Evolutionary conservation across 805 yeast species (phyloP), one percentile per base, ranked within the genome.

Genomic region (Candida takata): DNA sequence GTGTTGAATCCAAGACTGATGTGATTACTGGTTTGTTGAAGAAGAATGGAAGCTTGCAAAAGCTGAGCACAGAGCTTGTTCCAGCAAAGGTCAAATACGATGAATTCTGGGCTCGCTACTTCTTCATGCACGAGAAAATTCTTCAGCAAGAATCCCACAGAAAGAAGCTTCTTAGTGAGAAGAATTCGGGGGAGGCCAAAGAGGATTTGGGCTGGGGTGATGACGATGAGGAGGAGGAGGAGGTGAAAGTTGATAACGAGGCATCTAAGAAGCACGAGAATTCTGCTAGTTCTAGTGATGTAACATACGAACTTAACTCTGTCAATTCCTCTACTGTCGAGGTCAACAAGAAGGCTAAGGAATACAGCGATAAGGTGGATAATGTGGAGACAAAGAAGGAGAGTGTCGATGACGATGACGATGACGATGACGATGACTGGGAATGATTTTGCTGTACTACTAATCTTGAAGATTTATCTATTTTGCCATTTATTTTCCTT

Each of bases 91-190:
- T 79, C 25, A 50, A 73, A 4, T 81, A 78, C 48, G 62, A 69
- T 18, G 64, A 64, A 31, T 88, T 88, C 57, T 88, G 97, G 97
- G 61, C 64, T 30, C 68, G 78, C 24, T 87, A 84, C 58, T 81
- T 75, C 58, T 65, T 61, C 68, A 69, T 31, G 78, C 72, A 41
- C 24, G 35, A 40, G n/a, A 34, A 34, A 30, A 44, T 44, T 21
- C 24, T 40, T 10, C 35, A 36, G 14, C 44, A 47, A 95, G 86
- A 49, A 62, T 64, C 49, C 69, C 76, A 53, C 69, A 95, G 52
- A 79, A 79, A 58, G 69, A 70, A 36, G 18, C 42, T 44, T 5
- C 44, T 63, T 84, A 37, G 36, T 12, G 26, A 34, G 25, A 24
- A 5, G 8, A 31, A 26, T 18, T 41, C 27, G 4, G 31, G 29